Evolutionary conservation across 2,329 filamentous ascomycete species (phyloP), one percentile per base, ranked within the genome.

Genomic region (Samsoniella hepiali): DNA sequence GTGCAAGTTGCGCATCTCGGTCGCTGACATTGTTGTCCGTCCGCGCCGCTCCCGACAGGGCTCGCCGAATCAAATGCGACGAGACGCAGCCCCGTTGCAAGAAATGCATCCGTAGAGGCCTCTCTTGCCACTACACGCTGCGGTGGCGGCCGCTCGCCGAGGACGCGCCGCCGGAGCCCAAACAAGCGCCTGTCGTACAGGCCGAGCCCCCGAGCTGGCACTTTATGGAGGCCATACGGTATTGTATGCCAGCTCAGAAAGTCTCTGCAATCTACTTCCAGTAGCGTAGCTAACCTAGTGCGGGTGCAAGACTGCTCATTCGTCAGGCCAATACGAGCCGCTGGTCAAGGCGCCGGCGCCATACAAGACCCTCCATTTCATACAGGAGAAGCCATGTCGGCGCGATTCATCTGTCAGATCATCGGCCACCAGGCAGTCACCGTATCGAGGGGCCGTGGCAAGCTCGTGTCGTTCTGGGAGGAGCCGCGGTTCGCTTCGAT

Each of bases 331-430:
- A 27, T 44, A 17, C 54, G 54, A 3, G 54, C 44, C 15, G 54
- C 54, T 38, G 8, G 29, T 11, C 6, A 31, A 1, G 54, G 40
- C 36, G 32, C 36, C 1, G 38, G 31, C 36, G 54, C 44, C 40
- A 56, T 56, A 22, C 54, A 42, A 9, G 54, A 56, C 17, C 54
- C 54, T 5, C 54, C 54, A 8, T 56, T 56, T 9, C 54, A 44
- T 27, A 42, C 54, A 1, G 54, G 54, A 7, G 54, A 56, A 22
- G 36, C 17, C 40, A 56, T 56, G 22, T n/a, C 54, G 13, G 54
- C 54, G 22, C 36, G 54, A 5, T 56, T 56, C 54, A n/a, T 56
- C 54, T 56, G 54, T 29, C 54, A 56, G 15, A 44, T 56, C 22
- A 56, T 56, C 15, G 54, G 36, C 3, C 36, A 56, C 27, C 54